Conservation (phyloP, 2,329 filamentous ascomycete species). For the Cadophora malorum region DNA sequence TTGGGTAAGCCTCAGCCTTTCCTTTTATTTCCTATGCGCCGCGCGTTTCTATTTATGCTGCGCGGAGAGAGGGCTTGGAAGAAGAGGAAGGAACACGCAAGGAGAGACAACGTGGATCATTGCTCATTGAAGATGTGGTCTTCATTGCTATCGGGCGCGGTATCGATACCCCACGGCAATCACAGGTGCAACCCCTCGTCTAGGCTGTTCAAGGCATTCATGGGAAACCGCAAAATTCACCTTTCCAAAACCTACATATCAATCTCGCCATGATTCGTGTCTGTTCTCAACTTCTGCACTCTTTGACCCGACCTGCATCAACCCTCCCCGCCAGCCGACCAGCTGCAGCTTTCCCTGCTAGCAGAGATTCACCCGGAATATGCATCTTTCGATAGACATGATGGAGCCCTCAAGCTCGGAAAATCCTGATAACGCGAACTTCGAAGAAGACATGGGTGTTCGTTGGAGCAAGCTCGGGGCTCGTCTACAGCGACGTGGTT, state of each 20-base stretch:
- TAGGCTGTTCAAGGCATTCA: neutral
- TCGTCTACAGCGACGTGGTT: neutral
- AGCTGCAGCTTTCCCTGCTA: neutral
- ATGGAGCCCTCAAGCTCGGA: conserved; percentile 14
- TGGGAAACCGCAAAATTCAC: conserved; percentile 10
- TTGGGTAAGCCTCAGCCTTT: conserved; percentile 74
- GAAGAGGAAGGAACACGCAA: neutral
- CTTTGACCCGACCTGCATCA: neutral
- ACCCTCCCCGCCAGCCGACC: neutral
- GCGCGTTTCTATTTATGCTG: conserved; percentile 21
- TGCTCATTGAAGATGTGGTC: neutral
- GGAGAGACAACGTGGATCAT: neutral
- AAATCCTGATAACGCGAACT: neutral
- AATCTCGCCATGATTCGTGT: neutral
- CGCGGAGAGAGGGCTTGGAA: conserved; percentile 1
- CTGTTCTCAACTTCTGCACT: neutral
- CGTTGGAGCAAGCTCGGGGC: neutral
- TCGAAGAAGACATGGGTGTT: neutral
- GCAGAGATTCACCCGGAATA: neutral
- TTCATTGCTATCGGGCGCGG: neutral
- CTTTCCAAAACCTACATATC: neutral
- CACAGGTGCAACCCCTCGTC: neutral
- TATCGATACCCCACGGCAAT: neutral
- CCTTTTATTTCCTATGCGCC: conserved; percentile 34
- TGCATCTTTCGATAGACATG: conserved; percentile 6